Percentiles rank a stretch among this genome's conserved stretches.
These are phyloP conservation scores for Coix lacrymajobi DNA, from an alignment of 176 grass and related monocot species.

Conservation along the genomic window DNA sequence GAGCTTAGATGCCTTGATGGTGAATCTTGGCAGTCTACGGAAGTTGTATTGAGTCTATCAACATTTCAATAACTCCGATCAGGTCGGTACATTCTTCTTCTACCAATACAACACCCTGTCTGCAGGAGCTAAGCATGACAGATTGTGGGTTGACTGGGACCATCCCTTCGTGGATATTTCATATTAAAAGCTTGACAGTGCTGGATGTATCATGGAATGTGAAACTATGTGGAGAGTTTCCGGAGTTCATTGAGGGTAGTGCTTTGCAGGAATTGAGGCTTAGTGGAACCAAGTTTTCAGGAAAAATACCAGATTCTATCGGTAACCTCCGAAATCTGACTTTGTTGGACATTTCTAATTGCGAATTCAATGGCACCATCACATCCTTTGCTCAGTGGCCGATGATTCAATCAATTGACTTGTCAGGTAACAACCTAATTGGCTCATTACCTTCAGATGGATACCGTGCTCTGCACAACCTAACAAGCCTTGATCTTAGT, in stretches of 20 bases:
- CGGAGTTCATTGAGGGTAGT: too few relatives aligned
- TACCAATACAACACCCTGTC: not conserved
- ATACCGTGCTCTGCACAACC: not conserved
- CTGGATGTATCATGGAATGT: too few relatives aligned
- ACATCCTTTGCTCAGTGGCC: constrained; percentile 22
- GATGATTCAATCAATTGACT: constrained; percentile 16
- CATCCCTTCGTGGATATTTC: not conserved
- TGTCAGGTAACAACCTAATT: constrained; percentile 35
- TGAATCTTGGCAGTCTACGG: constrained; percentile 24
- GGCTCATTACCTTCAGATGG: constrained; percentile 20
- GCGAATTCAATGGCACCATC: constrained; percentile 37
- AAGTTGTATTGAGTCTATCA: constrained; percentile 6
- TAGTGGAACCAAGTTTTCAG: constrained; percentile 31
- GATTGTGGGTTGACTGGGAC: constrained; percentile 21
- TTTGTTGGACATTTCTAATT: constrained; percentile 32
- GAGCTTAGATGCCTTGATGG: constrained; percentile 16
- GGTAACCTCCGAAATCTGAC: constrained; percentile 22
- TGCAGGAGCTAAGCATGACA: constrained; percentile 9
- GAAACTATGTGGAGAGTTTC: too few relatives aligned
- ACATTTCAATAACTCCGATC: constrained; percentile 8
- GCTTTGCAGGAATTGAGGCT: not conserved
- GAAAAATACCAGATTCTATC: constrained; percentile 30
- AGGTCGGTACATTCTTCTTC: not conserved
- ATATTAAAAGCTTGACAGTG: too few relatives aligned
- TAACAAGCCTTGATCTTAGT: not conserved